Evolutionary conservation across 306 rosid species (phyloP), one percentile per base, ranked within the genome.

Genomic region (Trifolium repens): DNA sequence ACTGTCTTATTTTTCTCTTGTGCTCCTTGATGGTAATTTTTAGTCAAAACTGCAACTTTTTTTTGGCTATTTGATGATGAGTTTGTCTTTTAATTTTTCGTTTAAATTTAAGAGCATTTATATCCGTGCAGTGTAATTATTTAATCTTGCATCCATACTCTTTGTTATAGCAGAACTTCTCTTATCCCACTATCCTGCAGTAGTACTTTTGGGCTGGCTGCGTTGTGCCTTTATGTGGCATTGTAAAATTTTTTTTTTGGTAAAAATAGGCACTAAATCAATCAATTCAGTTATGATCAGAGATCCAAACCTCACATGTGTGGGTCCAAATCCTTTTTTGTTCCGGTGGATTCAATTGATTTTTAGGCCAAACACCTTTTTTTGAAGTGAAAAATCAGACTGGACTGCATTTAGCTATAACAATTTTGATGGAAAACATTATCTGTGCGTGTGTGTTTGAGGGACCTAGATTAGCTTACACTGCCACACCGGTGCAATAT

Each of bases 221-320:
- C 54, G 57, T 0, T 16, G 17, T 9, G 11, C 24, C 5, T 7
- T 26, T 12, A 35, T 19, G 35, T 17, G 4, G 50, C 39, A 35
- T 58, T 40, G 26, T 3, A 14, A 35, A 5, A 22, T 22, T 27
- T 26, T 1, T 6, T 30, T 32, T 32, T 43, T 7, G 15, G 61
- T 2, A 16, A 61, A 60, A 17, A 61, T 78, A 59, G 55, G 54
- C 42, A 27, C 32, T 24, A 26, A 57, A 1, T 49, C 15, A 3
- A 34, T 69, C 17, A 19, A 43, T 35, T 35, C 26, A 17, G 57
- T 39, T 71, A 46, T 40, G 34, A 78, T 61, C 71, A 34, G 50
- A 26, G n/a, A 35, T n/a, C 65, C 50, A 19, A 47, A 69, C 53
- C 9, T 7, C 15, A 46, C 22, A 2, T 22, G 24, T 22, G 24